phyloP scores from a whole-genome alignment of 768 basidiomycete genomes.

The Pleurotus salmoneostramineus region DNA sequence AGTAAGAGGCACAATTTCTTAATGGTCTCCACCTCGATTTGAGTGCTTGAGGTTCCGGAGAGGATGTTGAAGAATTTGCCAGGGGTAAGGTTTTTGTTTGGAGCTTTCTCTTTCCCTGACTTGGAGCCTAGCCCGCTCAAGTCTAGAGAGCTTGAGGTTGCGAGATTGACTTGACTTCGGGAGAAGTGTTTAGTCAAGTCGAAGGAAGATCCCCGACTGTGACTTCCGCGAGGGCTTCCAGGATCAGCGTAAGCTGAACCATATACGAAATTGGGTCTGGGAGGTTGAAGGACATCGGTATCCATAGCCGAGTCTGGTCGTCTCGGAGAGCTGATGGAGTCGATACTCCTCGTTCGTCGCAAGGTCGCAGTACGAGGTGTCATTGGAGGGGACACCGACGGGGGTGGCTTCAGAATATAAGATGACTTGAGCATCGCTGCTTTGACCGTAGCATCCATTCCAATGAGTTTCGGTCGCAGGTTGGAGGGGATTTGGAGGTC shows the following conservation, averaged over 20 bases:
- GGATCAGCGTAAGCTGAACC: slow-evolving; percentile 25
- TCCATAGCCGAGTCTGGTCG: slow-evolving; percentile 32
- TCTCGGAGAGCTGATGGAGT: slow-evolving; percentile 61
- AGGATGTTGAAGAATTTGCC: slow-evolving; percentile 67
- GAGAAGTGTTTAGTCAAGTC: slow-evolving; percentile 52
- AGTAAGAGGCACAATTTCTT: slow-evolving; percentile 87
- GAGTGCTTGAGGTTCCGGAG: slow-evolving; percentile 60
- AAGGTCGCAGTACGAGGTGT: slow-evolving; percentile 49
- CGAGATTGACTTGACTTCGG: slow-evolving; percentile 45
- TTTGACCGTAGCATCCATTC: slow-evolving; percentile 84
- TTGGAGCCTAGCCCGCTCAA: slow-evolving; percentile 36
- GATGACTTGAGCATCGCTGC: slow-evolving; percentile 91
- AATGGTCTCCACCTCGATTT: slow-evolving; percentile 80
- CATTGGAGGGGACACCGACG: slow-evolving; percentile 29
- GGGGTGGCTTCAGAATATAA: slow-evolving; percentile 49
- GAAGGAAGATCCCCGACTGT: slow-evolving; percentile 59
- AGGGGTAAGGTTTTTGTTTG: slow-evolving; percentile 54
- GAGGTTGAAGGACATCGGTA: slow-evolving; percentile 34
- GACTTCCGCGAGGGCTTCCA: slow-evolving; percentile 35
- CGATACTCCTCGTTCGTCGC: slow-evolving; percentile 70
- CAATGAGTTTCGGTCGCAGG: slow-evolving; percentile 71
- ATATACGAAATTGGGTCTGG: slow-evolving; percentile 32
- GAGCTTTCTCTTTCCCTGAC: slow-evolving; percentile 47
- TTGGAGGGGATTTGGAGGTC: slow-evolving; percentile 84
- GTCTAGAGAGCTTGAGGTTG: slow-evolving; percentile 35